These are phyloP conservation scores for Coemansia sp. DNA, from an alignment of 192 early-diverging fungal genomes.

Conservation along the genomic window DNA sequence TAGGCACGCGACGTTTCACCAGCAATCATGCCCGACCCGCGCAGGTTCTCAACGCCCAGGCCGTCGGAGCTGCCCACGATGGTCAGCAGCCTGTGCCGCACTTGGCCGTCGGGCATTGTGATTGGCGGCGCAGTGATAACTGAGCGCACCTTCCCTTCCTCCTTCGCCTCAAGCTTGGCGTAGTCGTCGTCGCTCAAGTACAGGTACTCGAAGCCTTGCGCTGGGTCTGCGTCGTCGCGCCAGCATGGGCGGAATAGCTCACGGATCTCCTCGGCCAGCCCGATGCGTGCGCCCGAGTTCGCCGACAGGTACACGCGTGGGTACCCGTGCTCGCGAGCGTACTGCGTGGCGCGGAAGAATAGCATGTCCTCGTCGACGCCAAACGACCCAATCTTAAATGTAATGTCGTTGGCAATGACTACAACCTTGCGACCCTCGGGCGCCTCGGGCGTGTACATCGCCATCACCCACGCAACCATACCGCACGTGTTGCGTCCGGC, in stretches of 20 bases:
- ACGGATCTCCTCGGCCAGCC: conserved; percentile 91
- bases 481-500: conserved; percentile 90
- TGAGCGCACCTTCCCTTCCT: conserved; percentile 62
- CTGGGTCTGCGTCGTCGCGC: conserved; percentile 76
- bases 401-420: conserved; percentile 98
- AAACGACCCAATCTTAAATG: conserved; percentile 95
- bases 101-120: conserved; percentile 65
- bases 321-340: conserved; percentile 79
- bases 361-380: conserved; percentile 90
- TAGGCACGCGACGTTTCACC: conserved; percentile 95
- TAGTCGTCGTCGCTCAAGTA: conserved; percentile 81
- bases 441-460: conserved; percentile 89
- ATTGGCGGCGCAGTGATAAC: conserved; percentile 72
- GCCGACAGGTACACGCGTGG: conserved; percentile 96
- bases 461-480: conserved; percentile 95
- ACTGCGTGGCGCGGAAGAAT: conserved; percentile 90
- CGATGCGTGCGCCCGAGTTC: conserved; percentile 98
- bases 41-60: conserved; percentile 95
- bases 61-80: conserved; percentile 87
- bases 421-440: conserved; percentile 85
- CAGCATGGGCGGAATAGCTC: conserved; percentile 84
- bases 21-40: conserved; percentile 96
- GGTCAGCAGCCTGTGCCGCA: conserved; percentile 78
- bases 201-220: conserved; percentile 90
- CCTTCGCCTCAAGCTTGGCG: conserved; percentile 58